Evolutionary conservation across 306 rosid genomes (phyloP).

Genomic region (Cercis canadensis): DNA sequence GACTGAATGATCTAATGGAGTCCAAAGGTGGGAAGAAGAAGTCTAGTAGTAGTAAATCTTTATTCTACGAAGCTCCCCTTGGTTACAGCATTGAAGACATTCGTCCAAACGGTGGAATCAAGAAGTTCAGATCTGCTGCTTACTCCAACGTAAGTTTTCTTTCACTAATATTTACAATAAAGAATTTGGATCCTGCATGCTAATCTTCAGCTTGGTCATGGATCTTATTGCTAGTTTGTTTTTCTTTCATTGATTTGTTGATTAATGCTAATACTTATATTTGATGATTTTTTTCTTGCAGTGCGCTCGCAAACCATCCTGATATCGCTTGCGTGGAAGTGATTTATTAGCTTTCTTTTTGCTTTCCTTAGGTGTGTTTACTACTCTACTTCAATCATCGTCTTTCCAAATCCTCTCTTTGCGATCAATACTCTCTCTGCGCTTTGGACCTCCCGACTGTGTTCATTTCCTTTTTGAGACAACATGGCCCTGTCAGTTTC

Average conservation of each 20-base stretch:
- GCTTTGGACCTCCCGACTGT: no score
- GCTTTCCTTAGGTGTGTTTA: not conserved
- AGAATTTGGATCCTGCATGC: no score
- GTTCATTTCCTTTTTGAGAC: conserved; percentile 3
- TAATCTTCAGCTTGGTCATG: no score
- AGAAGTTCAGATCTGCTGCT: conserved; percentile 82
- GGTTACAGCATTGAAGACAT: conserved; percentile 81
- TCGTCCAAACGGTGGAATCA: conserved; percentile 78
- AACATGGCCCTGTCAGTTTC: conserved; percentile 53
- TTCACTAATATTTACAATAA: not conserved
- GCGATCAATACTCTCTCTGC: no score
- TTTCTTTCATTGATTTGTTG: not conserved
- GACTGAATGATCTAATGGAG: not conserved
- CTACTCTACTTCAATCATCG: not conserved
- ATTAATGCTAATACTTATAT: not conserved
- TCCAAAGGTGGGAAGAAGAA: conserved; percentile 67
- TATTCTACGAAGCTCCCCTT: conserved; percentile 72
- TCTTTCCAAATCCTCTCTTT: conserved; percentile 9
- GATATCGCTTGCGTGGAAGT: conserved; percentile 44
- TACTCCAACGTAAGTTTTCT: conserved; percentile 68
- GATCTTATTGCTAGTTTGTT: no score
- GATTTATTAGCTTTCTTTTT: not conserved
- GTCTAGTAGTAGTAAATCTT: conserved; percentile 68
- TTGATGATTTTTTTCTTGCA: conserved; percentile 31
- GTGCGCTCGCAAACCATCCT: conserved; percentile 72